Evolutionary conservation across 176 grass and related monocot species (phyloP).

Genomic region (Bothriochloa decipiens): DNA sequence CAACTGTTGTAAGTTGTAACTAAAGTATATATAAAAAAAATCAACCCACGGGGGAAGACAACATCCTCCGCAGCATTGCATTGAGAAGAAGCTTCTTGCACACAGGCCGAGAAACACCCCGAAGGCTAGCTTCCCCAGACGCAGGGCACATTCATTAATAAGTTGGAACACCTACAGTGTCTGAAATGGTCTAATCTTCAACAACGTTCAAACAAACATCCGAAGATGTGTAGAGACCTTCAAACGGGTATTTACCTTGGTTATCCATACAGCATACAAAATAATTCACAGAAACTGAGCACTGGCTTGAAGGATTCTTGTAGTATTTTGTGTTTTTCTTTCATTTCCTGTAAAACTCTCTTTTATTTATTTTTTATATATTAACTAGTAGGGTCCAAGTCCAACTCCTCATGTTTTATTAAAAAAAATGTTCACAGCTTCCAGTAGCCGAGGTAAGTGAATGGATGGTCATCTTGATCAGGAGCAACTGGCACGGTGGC

Average conservation of each 20-base stretch:
- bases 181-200: background rate
- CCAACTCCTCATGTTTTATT: background rate
- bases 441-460: background rate
- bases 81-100: background rate
- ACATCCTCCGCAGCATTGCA: background rate
- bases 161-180: background rate
- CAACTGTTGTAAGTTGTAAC: constrained; percentile 27
- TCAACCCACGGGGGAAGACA: background rate
- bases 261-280: background rate
- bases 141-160: background rate
- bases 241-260: background rate
- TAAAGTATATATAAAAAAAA: background rate
- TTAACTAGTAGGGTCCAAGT: background rate
- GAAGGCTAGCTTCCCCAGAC: background rate
- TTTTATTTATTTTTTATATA: background rate
- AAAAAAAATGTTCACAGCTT: background rate
- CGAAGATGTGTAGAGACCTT: background rate
- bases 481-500: background rate
- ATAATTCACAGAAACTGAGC: background rate
- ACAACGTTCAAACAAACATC: background rate
- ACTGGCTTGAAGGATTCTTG: background rate
- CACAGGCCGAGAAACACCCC: background rate
- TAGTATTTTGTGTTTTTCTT: background rate
- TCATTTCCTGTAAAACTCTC: background rate
- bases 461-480: background rate